Evolutionary conservation across 2,329 filamentous ascomycete genomes (phyloP).

Genomic region (Huntiella decipiens): DNA sequence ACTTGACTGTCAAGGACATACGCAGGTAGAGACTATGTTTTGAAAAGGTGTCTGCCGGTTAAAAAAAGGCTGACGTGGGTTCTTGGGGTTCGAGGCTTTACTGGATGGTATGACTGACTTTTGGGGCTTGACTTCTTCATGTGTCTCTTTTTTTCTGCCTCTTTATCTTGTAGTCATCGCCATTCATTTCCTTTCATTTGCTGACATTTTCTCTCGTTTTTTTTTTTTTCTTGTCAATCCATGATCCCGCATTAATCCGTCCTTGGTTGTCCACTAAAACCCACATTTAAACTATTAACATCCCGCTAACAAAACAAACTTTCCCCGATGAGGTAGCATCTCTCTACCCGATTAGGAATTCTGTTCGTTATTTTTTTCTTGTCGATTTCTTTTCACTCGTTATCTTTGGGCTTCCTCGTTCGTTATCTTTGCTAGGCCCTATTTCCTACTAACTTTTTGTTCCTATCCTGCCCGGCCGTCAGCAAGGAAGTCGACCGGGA

Average conservation of each 20-base stretch:
- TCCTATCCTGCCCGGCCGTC: slow-evolving; percentile 29
- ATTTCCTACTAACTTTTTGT: slow-evolving; percentile 35
- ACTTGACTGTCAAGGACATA: no score
- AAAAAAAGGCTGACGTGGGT: neutral
- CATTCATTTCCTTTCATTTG: neutral
- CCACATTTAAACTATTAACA: no score
- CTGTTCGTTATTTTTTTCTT: neutral
- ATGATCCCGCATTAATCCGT: no score
- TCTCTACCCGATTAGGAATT: no score
- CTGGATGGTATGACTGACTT: neutral
- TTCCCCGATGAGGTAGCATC: no score
- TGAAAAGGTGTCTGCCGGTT: no score
- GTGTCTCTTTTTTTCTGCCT: neutral
- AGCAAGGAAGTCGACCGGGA: no score
- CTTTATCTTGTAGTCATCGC: neutral
- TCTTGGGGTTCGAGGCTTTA: neutral
- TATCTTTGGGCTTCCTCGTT: neutral
- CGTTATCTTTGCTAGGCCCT: slow-evolving; percentile 15
- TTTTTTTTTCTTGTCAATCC: neutral
- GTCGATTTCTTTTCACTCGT: slow-evolving; percentile 2
- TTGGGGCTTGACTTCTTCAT: neutral
- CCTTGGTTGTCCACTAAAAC: no score
- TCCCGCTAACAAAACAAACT: no score
- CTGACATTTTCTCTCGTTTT: neutral
- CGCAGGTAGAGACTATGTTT: no score